Conservation (phyloP, 805 yeast species). For the Nakazawaea ernobii region DNA sequence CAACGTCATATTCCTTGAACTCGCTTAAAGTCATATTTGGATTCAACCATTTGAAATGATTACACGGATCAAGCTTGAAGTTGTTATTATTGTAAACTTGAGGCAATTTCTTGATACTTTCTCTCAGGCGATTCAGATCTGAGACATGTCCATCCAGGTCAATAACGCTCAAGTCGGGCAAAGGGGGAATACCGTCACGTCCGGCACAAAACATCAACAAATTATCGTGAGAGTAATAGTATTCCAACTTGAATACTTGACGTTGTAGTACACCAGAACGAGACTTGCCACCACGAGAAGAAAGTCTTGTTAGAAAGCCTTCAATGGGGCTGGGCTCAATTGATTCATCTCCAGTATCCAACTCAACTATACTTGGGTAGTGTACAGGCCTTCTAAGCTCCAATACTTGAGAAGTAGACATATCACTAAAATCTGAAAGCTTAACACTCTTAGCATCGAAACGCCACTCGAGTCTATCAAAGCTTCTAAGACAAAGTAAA, state of each 20-base stretch:
- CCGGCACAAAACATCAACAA: conserved; percentile 54
- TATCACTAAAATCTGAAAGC: conserved; percentile 37
- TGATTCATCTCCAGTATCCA: conserved; percentile 17
- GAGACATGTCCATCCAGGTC: conserved; percentile 23
- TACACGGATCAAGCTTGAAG: conserved; percentile 41
- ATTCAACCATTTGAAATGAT: conserved; percentile 61
- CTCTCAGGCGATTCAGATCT: conserved; percentile 19
- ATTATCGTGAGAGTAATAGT: conserved; percentile 58
- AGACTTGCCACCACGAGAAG: conserved; percentile 41
- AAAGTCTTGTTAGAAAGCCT: conserved; percentile 65
- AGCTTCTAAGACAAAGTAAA: conserved; percentile 51
- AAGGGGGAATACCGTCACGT: conserved; percentile 56
- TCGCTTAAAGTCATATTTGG: conserved; percentile 29
- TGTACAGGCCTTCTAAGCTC: conserved; percentile 51
- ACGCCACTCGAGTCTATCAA: conserved; percentile 74
- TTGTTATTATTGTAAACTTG: conserved; percentile 44
- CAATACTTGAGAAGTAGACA: conserved; percentile 42
- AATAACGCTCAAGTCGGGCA: conserved; percentile 28
- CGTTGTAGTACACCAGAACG: conserved; percentile 21
- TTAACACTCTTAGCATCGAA: conserved; percentile 37
- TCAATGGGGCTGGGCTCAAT: conserved; percentile 73
- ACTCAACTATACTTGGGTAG: conserved; percentile 26
- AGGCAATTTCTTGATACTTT: conserved; percentile 24
- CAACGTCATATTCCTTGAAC: conserved; percentile 43
- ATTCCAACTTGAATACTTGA: conserved; percentile 48